phyloP scores from a whole-genome alignment of 176 grass and related monocot species.

The Melocanna baccifera region DNA sequence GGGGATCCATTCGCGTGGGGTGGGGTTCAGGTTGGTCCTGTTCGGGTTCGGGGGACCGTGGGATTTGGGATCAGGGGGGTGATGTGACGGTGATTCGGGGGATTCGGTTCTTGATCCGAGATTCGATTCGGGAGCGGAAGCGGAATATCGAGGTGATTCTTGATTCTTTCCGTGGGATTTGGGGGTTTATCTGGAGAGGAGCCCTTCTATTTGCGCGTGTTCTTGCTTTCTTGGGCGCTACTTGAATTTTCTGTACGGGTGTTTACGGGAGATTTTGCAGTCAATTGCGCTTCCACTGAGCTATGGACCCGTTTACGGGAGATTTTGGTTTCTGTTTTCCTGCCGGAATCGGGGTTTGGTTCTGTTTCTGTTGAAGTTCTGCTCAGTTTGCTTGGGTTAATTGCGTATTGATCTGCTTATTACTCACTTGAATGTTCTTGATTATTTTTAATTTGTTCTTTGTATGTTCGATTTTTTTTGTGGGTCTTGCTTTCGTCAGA shows the following conservation, averaged over 20 bases:
- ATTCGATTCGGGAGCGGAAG: not conserved
- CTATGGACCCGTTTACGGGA: not conserved
- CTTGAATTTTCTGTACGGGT: not conserved
- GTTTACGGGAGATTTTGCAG: not conserved
- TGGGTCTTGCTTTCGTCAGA: not conserved
- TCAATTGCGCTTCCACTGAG: too few relatives aligned
- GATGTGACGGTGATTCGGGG: not conserved
- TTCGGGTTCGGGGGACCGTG: not conserved
- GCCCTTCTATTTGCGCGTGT: not conserved
- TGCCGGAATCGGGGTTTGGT: not conserved
- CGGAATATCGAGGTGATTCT: not conserved
- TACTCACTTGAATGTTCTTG: not conserved
- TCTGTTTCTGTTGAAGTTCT: not conserved
- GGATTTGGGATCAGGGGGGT: too few relatives aligned
- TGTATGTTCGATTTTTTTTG: not conserved
- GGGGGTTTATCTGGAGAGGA: not conserved
- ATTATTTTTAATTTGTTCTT: not conserved
- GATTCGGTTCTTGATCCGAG: not conserved
- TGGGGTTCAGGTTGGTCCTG: not conserved
- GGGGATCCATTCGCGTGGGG: not conserved
- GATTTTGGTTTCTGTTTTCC: not conserved
- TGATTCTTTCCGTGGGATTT: not conserved
- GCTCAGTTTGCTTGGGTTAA: not conserved
- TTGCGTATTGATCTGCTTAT: not conserved
- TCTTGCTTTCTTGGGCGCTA: not conserved